These are phyloP conservation scores for Chenopodium quinoa DNA, from an alignment of 148 eudicot genomes.

Conservation along the genomic window DNA sequence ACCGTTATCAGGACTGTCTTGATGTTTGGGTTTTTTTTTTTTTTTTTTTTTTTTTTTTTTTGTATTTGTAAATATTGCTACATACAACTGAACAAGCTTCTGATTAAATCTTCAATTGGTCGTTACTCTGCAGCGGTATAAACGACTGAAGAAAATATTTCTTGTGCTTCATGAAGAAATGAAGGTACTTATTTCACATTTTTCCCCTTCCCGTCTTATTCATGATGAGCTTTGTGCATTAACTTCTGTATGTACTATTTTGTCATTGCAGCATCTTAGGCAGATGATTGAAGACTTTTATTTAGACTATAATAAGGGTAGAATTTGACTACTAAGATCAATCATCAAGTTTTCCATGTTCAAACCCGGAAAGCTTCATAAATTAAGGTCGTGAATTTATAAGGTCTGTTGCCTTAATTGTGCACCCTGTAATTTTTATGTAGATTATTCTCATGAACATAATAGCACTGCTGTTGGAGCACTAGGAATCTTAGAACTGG, in stretches of 20 bases:
- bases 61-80: neutral
- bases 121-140: conserved; percentile 64
- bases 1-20: neutral
- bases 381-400: conserved; percentile 2
- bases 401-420: neutral
- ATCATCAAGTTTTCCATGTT: neutral
- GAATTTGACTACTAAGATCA: conserved; percentile 15
- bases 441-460: neutral
- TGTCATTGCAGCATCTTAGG: conserved; percentile 61
- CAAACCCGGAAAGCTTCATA: neutral
- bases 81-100: neutral
- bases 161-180: conserved; percentile 91
- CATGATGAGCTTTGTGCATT: neutral
- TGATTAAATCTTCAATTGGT: conserved; percentile 16
- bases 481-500: neutral
- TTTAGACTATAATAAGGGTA: conserved; percentile 42
- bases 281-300: conserved; percentile 76
- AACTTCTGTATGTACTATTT: conserved; percentile 2
- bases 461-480: neutral
- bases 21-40: neutral
- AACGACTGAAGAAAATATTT: conserved; percentile 78
- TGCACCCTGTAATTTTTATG: neutral
- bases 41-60: too few species aligned
- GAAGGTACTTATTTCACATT: conserved; percentile 44
- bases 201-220: conserved; percentile 5